A percentile compares a stretch with the other conserved stretches of the same genome.
Conservation (phyloP, 768 basidiomycete species). For the Piloderma croceum region DNA sequence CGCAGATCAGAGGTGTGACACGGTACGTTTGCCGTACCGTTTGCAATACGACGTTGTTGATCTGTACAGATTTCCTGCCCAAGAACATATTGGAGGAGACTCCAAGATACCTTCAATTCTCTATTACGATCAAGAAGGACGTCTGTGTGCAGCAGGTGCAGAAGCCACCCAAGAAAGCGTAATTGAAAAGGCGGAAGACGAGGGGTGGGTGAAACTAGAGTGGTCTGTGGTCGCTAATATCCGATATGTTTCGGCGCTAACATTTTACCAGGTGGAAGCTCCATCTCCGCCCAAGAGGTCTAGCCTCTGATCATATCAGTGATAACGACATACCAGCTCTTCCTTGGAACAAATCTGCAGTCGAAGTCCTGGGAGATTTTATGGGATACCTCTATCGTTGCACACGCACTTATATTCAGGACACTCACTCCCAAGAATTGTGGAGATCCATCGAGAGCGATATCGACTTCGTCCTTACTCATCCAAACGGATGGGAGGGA, state of each 20-base stretch:
- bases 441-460: conserved; percentile 37
- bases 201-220: conserved; percentile 14
- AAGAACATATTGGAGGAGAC: conserved; percentile 40
- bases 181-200: conserved; percentile 35
- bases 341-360: conserved; percentile 36
- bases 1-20: conserved; percentile 41
- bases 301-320: conserved; percentile 16
- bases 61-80: conserved; percentile 37
- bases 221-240: background rate
- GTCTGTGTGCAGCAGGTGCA: conserved; percentile 37
- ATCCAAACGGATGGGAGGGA: conserved; percentile 46
- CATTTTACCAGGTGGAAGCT: conserved; percentile 29
- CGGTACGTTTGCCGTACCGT: conserved; percentile 25
- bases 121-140: conserved; percentile 40
- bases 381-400: conserved; percentile 41
- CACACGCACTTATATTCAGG: conserved; percentile 38
- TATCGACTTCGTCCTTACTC: conserved; percentile 42
- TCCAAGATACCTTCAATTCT: conserved; percentile 45
- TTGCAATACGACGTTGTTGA: conserved; percentile 10
- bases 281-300: conserved; percentile 25
- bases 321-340: conserved; percentile 36
- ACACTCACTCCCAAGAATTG: conserved; percentile 34
- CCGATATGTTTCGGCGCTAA: too few species aligned
- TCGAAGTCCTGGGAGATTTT: conserved; percentile 45
- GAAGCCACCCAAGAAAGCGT: conserved; percentile 37